phyloP scores from a whole-genome alignment of 352 stramenopile species.

The Phytophthora ohioensis region DNA sequence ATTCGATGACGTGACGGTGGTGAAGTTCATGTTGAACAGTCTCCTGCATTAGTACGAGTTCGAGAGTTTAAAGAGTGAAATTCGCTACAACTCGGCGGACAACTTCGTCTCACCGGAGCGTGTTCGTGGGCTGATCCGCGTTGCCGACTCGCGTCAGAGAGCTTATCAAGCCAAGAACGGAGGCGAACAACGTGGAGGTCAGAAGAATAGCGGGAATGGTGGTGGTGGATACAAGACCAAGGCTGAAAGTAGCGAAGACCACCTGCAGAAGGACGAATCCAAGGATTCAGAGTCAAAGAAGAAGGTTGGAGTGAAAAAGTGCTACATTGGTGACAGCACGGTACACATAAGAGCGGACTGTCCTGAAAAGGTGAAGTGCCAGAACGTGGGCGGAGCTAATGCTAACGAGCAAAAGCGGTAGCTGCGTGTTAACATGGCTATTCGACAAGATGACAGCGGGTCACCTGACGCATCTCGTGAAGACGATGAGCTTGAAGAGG shows the following conservation, averaged over 20 bases:
- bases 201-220: not conserved
- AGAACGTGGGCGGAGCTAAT: slow-evolving; percentile 2
- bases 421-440: not conserved
- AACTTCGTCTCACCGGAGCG: slow-evolving; percentile 8
- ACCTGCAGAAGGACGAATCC: not conserved
- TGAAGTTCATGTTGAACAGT: slow-evolving; percentile 13
- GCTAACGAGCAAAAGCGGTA: slow-evolving; percentile 9
- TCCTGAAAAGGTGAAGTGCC: not conserved
- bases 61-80: slow-evolving; percentile 2
- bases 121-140: slow-evolving; percentile 6
- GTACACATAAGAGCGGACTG: slow-evolving; percentile 8
- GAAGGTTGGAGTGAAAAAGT: not conserved
- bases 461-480: not conserved
- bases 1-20: slow-evolving; percentile 6
- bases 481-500: not conserved
- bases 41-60: slow-evolving; percentile 8
- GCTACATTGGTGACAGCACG: slow-evolving; percentile 5
- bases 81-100: slow-evolving; percentile 3
- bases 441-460: not conserved
- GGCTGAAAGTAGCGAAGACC: not conserved
- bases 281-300: slow-evolving; percentile 6
- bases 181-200: not conserved
- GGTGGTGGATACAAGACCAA: not conserved
- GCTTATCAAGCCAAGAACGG: slow-evolving; percentile 8
- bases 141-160: slow-evolving; percentile 11